These are phyloP conservation scores for Priceomyces castillae DNA, from an alignment of 805 yeast genomes.

Conservation along the genomic window DNA sequence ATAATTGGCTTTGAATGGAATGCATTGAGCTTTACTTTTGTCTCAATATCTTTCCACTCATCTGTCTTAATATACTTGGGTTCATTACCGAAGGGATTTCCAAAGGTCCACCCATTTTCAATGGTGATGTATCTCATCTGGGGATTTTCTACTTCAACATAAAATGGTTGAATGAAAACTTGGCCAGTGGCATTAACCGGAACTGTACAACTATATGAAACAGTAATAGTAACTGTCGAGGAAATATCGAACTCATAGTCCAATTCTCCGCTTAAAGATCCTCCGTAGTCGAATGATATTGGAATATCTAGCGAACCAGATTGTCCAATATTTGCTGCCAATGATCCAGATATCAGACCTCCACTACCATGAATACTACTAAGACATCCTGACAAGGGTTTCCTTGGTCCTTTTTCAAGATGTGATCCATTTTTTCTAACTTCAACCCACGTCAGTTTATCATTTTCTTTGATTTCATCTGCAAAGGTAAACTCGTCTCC, in stretches of 20 bases:
- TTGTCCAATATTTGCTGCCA: conserved; percentile 13
- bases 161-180: conserved; percentile 18
- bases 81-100: conserved; percentile 2
- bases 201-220: conserved; percentile 15
- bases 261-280: neutral
- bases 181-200: conserved; percentile 20
- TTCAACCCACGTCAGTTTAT: conserved; percentile 17
- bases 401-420: conserved; percentile 8
- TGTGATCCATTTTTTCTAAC: conserved; percentile 4
- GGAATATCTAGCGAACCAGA: conserved; percentile 13
- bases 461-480: neutral
- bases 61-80: conserved; percentile 6
- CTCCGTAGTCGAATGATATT: conserved; percentile 6
- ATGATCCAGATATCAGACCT: conserved; percentile 16
- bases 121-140: conserved; percentile 12
- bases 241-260: conserved; percentile 6
- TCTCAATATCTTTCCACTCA: conserved; percentile 9
- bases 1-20: conserved; percentile 14
- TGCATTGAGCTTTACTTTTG: conserved; percentile 2
- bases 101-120: conserved; percentile 6
- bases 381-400: conserved; percentile 20
- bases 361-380: conserved; percentile 18
- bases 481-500: conserved; percentile 8
- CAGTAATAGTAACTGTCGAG: conserved; percentile 10
- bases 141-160: conserved; percentile 10